These are phyloP conservation scores for Apocynum venetum DNA, from an alignment of 257 asterid genomes.

Conservation along the genomic window DNA sequence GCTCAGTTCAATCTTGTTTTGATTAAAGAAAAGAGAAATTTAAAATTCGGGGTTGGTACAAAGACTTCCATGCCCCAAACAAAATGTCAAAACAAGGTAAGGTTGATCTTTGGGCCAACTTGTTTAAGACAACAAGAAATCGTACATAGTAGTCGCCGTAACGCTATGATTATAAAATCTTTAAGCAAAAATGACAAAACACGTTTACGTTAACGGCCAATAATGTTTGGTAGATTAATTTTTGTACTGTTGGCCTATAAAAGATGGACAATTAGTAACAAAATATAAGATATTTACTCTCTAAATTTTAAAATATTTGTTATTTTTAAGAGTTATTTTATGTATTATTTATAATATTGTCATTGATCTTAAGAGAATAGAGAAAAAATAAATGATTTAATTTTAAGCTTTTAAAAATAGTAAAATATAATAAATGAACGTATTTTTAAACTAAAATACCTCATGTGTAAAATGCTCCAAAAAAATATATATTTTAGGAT, in stretches of 20 bases:
- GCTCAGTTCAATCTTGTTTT: too few relatives aligned
- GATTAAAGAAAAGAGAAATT: too few relatives aligned
- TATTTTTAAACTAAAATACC: too few relatives aligned
- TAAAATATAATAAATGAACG: too few relatives aligned
- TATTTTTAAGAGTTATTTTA: too few relatives aligned
- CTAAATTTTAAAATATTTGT: neutral
- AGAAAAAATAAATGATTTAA: too few relatives aligned
- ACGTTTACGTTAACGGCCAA: slow-evolving; percentile 1
- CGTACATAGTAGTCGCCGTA: neutral
- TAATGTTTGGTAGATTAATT: slow-evolving; percentile 11
- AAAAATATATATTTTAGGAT: too few relatives aligned
- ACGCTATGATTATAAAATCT: neutral
- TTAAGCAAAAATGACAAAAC: neutral
- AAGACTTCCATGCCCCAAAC: neutral
- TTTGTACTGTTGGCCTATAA: slow-evolving; percentile 4
- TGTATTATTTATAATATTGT: too few relatives aligned
- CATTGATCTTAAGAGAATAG: too few relatives aligned
- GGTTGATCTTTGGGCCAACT: neutral
- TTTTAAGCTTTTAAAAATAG: too few relatives aligned
- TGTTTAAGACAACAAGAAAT: neutral
- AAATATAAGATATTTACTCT: too few relatives aligned
- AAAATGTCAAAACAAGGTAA: neutral
- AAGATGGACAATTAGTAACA: neutral
- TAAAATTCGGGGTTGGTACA: neutral
- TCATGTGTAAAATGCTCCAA: too few relatives aligned